Base-by-base conservation (phyloP, 2,329 filamentous ascomycete genomes). In the Curvularia eragrostidis region DNA sequence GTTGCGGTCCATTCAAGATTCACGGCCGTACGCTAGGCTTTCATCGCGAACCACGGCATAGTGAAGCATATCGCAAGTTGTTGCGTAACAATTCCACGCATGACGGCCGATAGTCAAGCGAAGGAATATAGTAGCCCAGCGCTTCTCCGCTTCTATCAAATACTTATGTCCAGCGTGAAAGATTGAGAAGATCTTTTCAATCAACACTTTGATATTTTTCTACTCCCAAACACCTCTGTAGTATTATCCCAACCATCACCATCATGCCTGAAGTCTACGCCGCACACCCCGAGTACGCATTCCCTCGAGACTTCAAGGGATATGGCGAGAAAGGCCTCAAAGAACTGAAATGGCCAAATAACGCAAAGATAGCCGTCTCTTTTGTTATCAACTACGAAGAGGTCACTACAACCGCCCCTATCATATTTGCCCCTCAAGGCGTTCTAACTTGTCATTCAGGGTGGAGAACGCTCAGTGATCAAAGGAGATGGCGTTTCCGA, bases 271-370 rank as follows among this genome's bases (percentile, higher is more conserved):
- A 67, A 54, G 59, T 71, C 36, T 74, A 65, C 47, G 53, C 61
- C 32, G 69, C 64, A 26, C 65, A 68, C 1, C 62, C 63, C 5
- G 66, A 69, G 42, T 74, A 68, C 51, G 67, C 70, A 38, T 71
- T 72, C 41, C 62, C 68, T 3, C 66, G 75, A 38, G 68, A 74
- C 53, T 76, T 84, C 38, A 79, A 82, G 58, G 78, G 78, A 1
- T 80, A 80, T 46, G 78, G 79, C 23, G 77, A 80, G 48, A 69
- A 74, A 32, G 77, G 77, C 0, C 68, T 79, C 6, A 54, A 74
- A 24, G 61, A 55, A 5, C 61, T 72, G 12, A 67, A 72, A 52
- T 78, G 75, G 75, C 75, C 74, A 3, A 74, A 74, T 51, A 63
- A 64, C 26, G 74, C 72, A 28, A 76, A 75, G 43, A 76, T 78